Base-by-base conservation (phyloP, 768 basidiomycete genomes). In the Suillus placidus region DNA sequence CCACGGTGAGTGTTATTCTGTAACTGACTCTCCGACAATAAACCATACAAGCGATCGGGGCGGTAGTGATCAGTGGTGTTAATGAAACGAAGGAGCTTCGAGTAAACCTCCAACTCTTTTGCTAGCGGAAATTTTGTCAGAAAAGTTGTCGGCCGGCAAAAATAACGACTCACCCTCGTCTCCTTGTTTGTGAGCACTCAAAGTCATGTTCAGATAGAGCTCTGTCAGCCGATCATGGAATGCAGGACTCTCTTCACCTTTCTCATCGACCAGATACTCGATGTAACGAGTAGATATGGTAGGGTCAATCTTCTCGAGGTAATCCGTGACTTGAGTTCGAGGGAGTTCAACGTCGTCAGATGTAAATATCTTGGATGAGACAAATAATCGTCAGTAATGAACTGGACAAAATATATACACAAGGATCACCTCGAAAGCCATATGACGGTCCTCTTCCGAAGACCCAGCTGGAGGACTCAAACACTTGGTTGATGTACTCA, bases 261-360 rank as follows among this genome's bases (percentile, higher is more conserved):
- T 83, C 66, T 91, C 89, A 7, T 84, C 80, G 51, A 97, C 91
- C 54, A 97, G 81, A 70, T 89, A 93, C 75, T 97, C 96, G 9
- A 99, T 83, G 76, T 93, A 99, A 10, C 87, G 85, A 3, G 86
- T 81, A 70, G 91, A 94, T 20, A 94, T 76, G n/a, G 81, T 78
- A 4, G 83, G 86, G 68, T 90, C 86, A 40, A 95, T 82, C 35
- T 79, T 80, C 67, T 94, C 91, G 30, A 99, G 84, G 74, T 89
- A 95, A 65, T 89, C 84, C 13, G 90, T 88, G 4, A 97, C 94
- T 0, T 82, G 82, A 38, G 84, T 81, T 3, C 89, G 86, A 26
- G 97, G 95, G 20, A 99, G 84, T 65, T 97, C 95, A 8, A 92
- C 92, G 65, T 98, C 95, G 72, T 98, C 97, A 0, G 96, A 95